Conservation (phyloP, 257 asterid genomes). For the Salvia hispanica region DNA sequence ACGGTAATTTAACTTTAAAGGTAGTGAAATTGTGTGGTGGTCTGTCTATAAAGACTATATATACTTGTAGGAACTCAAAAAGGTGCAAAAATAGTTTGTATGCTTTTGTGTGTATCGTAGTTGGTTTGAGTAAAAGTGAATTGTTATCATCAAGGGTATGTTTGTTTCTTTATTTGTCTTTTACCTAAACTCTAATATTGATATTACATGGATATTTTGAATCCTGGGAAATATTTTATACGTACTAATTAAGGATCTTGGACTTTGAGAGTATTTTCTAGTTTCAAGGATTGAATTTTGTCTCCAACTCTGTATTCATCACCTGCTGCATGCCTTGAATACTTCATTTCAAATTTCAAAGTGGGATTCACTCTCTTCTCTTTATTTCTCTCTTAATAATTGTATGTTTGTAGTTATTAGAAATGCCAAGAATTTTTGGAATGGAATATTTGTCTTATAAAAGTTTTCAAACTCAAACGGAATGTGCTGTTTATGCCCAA, state of each 20-base stretch:
- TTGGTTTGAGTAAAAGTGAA: slow-evolving; percentile 55
- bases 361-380: slow-evolving; percentile 22
- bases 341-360: slow-evolving; percentile 18
- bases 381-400: background rate
- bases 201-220: slow-evolving; percentile 20
- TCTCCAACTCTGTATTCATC: slow-evolving; percentile 16
- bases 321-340: slow-evolving; percentile 4
- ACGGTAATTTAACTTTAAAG: too few species aligned
- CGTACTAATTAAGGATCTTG: slow-evolving; percentile 27
- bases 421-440: slow-evolving; percentile 22
- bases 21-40: too few species aligned
- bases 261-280: slow-evolving; percentile 32
- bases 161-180: slow-evolving; percentile 68
- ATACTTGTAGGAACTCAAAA: background rate
- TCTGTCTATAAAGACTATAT: background rate
- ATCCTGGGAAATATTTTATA: slow-evolving; percentile 5
- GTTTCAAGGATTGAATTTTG: slow-evolving; percentile 41
- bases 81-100: background rate
- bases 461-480: background rate
- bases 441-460: slow-evolving; percentile 19
- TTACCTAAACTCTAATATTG: slow-evolving; percentile 29
- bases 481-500: background rate
- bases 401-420: background rate
- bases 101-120: background rate
- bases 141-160: slow-evolving; percentile 69